Evolutionary conservation across 352 stramenopile genomes (phyloP).

Genomic region (Phytophthora fragariae): DNA sequence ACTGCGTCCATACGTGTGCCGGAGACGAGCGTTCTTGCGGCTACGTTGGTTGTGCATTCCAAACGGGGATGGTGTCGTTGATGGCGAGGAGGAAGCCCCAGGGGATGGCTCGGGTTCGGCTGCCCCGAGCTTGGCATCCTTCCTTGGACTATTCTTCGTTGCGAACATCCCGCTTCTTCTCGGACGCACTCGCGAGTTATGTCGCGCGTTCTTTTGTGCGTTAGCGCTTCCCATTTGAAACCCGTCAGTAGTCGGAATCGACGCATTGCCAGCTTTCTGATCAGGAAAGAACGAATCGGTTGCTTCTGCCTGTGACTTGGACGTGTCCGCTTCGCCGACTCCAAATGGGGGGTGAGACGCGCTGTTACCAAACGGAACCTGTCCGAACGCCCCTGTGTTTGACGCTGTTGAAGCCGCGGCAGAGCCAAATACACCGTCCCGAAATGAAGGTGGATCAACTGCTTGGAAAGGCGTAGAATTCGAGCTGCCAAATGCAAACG

Average conservation of each 20-base stretch:
- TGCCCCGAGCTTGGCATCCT: constrained; percentile 18
- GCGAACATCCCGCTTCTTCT: constrained; percentile 47
- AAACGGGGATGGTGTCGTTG: constrained; percentile 41
- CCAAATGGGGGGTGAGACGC: constrained; percentile 20
- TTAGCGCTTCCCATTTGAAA: constrained; percentile 41
- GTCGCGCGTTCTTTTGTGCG: constrained; percentile 25
- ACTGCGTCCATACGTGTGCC: constrained; percentile 32
- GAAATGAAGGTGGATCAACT: constrained; percentile 4
- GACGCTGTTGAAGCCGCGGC: neutral
- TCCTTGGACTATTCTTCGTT: constrained; percentile 35
- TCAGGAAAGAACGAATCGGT: constrained; percentile 4
- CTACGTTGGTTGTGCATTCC: constrained; percentile 32
- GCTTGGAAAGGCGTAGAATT: neutral
- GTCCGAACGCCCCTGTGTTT: constrained; percentile 3
- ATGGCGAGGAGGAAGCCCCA: constrained; percentile 1
- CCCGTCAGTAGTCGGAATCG: constrained; percentile 12
- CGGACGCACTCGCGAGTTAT: constrained; percentile 24
- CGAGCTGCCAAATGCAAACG: constrained; percentile 24
- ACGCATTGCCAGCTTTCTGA: constrained; percentile 5
- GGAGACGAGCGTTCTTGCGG: constrained; percentile 42
- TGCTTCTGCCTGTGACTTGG: constrained; percentile 5
- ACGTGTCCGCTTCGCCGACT: constrained; percentile 25
- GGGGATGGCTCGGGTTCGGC: constrained; percentile 33
- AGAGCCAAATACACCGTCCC: constrained; percentile 11
- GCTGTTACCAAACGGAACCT: constrained; percentile 38